Conservation (phyloP, 345 rosid genomes). For the Corchorus olitorius region DNA sequence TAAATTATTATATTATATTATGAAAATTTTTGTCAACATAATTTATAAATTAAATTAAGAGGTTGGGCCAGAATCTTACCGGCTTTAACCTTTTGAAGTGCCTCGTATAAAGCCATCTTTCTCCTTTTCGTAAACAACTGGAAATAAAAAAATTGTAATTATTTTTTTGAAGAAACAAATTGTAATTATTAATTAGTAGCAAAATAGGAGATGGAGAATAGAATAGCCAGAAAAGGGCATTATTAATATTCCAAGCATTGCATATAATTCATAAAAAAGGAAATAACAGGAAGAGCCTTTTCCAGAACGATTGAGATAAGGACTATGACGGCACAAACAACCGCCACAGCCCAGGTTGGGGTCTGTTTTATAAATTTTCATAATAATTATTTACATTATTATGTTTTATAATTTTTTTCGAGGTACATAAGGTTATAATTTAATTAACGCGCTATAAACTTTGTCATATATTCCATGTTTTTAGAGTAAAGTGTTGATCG, state of each 20-base stretch:
- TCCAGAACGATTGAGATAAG: slow-evolving; percentile 73
- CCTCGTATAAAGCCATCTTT: slow-evolving; percentile 74
- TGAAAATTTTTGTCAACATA: too few species aligned
- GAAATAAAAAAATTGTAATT: too few species aligned
- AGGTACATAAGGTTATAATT: too few species aligned
- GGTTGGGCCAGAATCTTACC: slow-evolving; percentile 43
- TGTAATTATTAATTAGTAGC: too few species aligned
- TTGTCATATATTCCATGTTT: slow-evolving; percentile 2
- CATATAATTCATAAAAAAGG: background rate
- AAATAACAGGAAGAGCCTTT: slow-evolving; percentile 48
- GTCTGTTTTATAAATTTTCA: too few species aligned
- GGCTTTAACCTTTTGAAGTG: slow-evolving; percentile 79
- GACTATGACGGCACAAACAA: slow-evolving; percentile 67
- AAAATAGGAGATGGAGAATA: too few species aligned
- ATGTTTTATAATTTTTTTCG: too few species aligned
- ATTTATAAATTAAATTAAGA: background rate
- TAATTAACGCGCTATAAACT: background rate
- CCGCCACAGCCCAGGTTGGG: slow-evolving; percentile 94
- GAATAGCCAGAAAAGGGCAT: background rate
- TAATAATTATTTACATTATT: too few species aligned
- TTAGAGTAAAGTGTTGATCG: background rate
- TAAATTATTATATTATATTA: too few species aligned
- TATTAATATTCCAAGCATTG: too few species aligned
- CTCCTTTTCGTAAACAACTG: slow-evolving; percentile 51
- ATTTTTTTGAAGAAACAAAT: too few species aligned